phyloP scores from a whole-genome alignment of 352 stramenopile genomes.

The Phytopythium sindhum region DNA sequence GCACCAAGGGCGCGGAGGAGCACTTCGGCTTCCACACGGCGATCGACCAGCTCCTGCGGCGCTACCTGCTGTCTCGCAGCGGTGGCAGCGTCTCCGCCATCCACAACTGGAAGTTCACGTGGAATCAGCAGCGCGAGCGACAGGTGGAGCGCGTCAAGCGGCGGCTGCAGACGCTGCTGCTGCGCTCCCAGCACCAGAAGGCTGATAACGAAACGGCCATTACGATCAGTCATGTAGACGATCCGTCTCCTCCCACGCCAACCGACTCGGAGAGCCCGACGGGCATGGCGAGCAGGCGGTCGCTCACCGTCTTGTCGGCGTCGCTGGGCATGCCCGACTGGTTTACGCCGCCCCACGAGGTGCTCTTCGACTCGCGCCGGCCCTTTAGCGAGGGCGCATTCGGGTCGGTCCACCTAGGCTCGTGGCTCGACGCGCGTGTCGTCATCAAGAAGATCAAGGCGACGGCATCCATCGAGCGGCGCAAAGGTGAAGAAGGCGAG shows the following conservation, averaged over 20 bases:
- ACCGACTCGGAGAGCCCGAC: background rate
- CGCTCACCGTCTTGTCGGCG: background rate
- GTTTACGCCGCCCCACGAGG: slow-evolving; percentile 23
- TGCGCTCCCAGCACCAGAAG: background rate
- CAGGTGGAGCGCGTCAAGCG: background rate
- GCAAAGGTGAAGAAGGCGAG: background rate
- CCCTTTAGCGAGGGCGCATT: slow-evolving; percentile 27
- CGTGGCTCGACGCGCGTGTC: slow-evolving; percentile 23
- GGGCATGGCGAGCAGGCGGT: background rate
- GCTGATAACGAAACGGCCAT: background rate
- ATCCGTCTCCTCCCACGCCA: background rate
- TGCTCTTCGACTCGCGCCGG: slow-evolving; percentile 14
- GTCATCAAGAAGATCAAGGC: slow-evolving; percentile 26
- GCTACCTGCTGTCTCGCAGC: background rate
- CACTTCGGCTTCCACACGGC: slow-evolving; percentile 1
- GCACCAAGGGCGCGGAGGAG: slow-evolving; percentile 1
- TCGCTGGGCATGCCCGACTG: slow-evolving; percentile 5
- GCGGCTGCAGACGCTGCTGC: background rate
- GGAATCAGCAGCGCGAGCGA: background rate
- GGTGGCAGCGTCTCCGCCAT: background rate
- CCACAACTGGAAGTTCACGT: background rate
- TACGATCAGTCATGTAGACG: background rate
- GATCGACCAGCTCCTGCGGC: background rate
- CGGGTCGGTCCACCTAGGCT: slow-evolving; percentile 23
- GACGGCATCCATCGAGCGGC: background rate